These are phyloP conservation scores for Ophiostoma triangulosporum DNA, from an alignment of 2,329 filamentous ascomycete genomes.

Conservation along the genomic window DNA sequence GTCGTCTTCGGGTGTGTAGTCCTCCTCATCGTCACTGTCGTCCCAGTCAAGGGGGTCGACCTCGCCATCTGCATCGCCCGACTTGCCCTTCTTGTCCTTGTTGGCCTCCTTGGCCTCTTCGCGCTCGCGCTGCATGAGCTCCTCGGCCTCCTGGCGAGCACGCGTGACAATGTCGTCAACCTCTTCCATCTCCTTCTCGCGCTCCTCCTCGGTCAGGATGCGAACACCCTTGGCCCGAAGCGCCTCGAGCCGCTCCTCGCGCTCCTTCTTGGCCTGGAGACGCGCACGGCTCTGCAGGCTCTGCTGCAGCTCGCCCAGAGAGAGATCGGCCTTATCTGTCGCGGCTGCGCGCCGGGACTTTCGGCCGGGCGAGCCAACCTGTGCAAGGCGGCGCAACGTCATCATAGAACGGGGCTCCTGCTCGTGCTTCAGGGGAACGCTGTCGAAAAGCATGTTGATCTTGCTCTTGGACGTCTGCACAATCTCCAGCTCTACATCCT, in stretches of 20 bases:
- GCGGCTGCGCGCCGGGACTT: constrained; percentile 10
- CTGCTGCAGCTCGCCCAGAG: constrained; percentile 41
- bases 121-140: constrained; percentile 65
- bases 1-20: constrained; percentile 3
- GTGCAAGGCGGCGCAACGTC: constrained; percentile 59
- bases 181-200: constrained; percentile 65
- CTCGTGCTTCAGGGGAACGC: constrained; percentile 47
- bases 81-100: constrained; percentile 28
- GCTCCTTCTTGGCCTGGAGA: constrained; percentile 65
- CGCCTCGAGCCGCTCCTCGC: constrained; percentile 61
- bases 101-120: constrained; percentile 55
- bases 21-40: constrained; percentile 29
- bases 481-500: constrained; percentile 51
- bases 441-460: constrained; percentile 55
- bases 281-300: constrained; percentile 53
- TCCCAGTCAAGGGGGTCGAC: constrained; percentile 12
- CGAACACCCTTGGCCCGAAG: constrained; percentile 68
- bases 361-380: constrained; percentile 48
- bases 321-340: constrained; percentile 21
- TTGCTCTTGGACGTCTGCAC: constrained; percentile 34
- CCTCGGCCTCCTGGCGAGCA: constrained; percentile 65
- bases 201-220: constrained; percentile 75
- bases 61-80: constrained; percentile 40
- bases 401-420: constrained; percentile 51
- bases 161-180: constrained; percentile 82